These are phyloP conservation scores for Cercospora sesami DNA, from an alignment of 2,329 filamentous ascomycete species.

Conservation along the genomic window DNA sequence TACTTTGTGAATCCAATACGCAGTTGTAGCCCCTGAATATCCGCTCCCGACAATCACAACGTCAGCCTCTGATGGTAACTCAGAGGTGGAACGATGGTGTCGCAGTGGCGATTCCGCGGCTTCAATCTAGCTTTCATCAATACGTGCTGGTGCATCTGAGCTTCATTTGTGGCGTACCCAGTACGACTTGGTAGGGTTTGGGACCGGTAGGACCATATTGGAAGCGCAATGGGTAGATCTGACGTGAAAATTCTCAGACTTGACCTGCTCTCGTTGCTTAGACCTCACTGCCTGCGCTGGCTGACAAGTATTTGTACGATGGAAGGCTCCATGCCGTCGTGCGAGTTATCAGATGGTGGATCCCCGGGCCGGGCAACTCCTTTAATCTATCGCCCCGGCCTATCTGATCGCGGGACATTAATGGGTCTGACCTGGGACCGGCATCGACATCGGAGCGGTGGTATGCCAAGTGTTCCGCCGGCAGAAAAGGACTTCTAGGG, in stretches of 20 bases:
- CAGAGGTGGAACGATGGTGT: constrained; percentile 23
- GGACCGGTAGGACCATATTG: constrained; percentile 27
- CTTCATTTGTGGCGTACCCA: constrained; percentile 16
- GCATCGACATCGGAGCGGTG: not conserved
- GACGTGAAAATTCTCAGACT: not conserved
- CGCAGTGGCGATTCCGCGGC: constrained; percentile 28
- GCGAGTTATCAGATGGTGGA: constrained; percentile 8
- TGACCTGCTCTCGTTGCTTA: not conserved
- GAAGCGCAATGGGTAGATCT: not conserved
- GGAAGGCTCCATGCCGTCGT: not conserved
- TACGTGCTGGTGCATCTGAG: not conserved
- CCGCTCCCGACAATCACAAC: constrained; percentile 56
- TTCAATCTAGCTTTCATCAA: constrained; percentile 21
- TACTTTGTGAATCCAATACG: constrained; percentile 37
- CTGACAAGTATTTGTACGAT: constrained; percentile 1
- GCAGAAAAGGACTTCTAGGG: not conserved
- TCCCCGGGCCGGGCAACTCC: constrained; percentile 7
- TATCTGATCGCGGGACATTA: constrained; percentile 8
- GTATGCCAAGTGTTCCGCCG: not conserved
- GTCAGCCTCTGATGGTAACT: constrained; percentile 43
- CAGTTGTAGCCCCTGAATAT: constrained; percentile 41
- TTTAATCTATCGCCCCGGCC: constrained; percentile 1
- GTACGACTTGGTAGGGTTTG: constrained; percentile 29
- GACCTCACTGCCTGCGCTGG: not conserved
- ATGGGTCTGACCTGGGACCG: not conserved